Evolutionary conservation across 75 land plant species (phyloP).

Genomic region (Pseudotsuga menziesii): DNA sequence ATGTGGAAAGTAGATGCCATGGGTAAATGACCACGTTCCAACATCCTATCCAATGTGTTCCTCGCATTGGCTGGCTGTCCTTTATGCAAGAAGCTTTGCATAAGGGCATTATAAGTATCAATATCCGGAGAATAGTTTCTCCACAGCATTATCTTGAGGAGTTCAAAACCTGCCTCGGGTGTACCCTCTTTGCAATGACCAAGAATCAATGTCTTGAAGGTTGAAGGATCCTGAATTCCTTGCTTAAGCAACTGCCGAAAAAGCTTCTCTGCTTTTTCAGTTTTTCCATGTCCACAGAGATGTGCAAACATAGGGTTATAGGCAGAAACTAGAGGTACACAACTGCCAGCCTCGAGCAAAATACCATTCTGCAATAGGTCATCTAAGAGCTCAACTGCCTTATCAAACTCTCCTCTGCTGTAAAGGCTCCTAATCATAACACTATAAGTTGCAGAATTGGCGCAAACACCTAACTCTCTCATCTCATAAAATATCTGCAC

Average conservation of each 20-base stretch:
- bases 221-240: conserved; percentile 37
- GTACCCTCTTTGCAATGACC: conserved; percentile 62
- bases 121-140: conserved; percentile 51
- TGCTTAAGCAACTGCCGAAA: conserved; percentile 58
- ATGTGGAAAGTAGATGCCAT: conserved; percentile 48
- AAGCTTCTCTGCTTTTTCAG: conserved; percentile 54
- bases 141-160: conserved; percentile 51
- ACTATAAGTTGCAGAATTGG: conserved; percentile 59
- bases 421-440: conserved; percentile 41
- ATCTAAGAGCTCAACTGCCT: conserved; percentile 57
- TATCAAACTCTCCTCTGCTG: conserved; percentile 27
- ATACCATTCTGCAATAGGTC: conserved; percentile 42
- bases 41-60: conserved; percentile 43
- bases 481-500: conserved; percentile 47
- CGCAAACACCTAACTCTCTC: conserved; percentile 39
- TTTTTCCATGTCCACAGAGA: conserved; percentile 55
- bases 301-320: conserved; percentile 67
- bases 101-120: conserved; percentile 40
- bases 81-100: conserved; percentile 41
- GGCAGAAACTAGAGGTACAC: conserved; percentile 49
- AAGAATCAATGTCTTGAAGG: conserved; percentile 49
- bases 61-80: conserved; percentile 32
- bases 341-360: conserved; percentile 28
- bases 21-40: conserved; percentile 43
- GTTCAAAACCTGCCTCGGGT: conserved; percentile 32